Conservation (phyloP, 139 green algal genomes). For the Gonium pectorale region DNA sequence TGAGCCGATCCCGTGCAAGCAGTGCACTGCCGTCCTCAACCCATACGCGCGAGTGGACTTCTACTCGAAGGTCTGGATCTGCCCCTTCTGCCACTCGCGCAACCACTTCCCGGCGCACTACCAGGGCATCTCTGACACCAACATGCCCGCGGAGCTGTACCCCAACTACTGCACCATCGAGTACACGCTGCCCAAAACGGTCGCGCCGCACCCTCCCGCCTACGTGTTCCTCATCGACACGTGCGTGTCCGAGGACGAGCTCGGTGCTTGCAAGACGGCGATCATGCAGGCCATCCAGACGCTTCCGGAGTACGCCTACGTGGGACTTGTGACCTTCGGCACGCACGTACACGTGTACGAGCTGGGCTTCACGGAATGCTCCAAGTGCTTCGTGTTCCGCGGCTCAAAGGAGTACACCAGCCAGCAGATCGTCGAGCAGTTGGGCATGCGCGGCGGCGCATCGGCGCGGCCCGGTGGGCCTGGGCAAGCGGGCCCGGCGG, state of each 20-base stretch:
- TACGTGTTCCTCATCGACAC: constrained; percentile 98
- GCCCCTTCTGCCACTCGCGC: constrained; percentile 93
- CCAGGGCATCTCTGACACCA: constrained; percentile 85
- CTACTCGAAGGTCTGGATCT: constrained; percentile 93
- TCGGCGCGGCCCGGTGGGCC: constrained; percentile 3
- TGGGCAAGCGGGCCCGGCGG: neutral
- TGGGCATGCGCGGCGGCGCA: constrained; percentile 73
- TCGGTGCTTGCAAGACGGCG: constrained; percentile 80
- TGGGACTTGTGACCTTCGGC: constrained; percentile 95
- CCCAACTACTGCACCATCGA: constrained; percentile 96
- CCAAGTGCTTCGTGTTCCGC: constrained; percentile 95
- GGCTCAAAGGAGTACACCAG: constrained; percentile 91
- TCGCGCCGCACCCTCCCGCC: constrained; percentile 76
- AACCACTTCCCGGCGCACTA: constrained; percentile 99
- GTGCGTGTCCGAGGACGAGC: constrained; percentile 90
- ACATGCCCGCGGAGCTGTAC: constrained; percentile 97
- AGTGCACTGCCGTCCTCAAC: constrained; percentile 94
- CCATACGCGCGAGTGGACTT: constrained; percentile 94
- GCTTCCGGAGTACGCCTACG: constrained; percentile 78
- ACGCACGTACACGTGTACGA: constrained; percentile 98
- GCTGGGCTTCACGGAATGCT: constrained; percentile 92
- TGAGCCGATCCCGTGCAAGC: constrained; percentile 95
- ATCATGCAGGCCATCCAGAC: constrained; percentile 79
- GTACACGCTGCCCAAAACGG: constrained; percentile 85
- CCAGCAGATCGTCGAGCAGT: constrained; percentile 74